Conservation (phyloP, 208 protist genomes). For the Borovskyia barvae region DNA sequence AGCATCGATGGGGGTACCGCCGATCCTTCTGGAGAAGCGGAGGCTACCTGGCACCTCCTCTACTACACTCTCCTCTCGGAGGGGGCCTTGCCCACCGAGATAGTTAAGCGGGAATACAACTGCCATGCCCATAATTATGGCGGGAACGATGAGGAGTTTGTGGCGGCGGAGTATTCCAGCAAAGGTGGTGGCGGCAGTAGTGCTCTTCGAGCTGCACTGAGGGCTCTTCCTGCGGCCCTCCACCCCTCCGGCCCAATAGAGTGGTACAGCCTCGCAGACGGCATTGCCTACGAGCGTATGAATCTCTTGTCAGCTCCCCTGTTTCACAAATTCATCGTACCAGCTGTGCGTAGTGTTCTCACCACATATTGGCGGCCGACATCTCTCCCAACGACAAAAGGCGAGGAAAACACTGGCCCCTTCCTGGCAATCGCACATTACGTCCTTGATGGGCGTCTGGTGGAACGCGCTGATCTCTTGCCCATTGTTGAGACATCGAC, state of each 20-base stretch:
- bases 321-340: constrained; percentile 6
- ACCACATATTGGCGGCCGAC: constrained; percentile 9
- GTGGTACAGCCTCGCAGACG: constrained; percentile 23
- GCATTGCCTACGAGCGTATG: constrained; percentile 20
- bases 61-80: constrained; percentile 19
- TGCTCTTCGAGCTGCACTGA: constrained; percentile 11
- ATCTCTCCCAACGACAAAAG: no score
- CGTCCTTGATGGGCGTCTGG: no score
- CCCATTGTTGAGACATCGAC: no score
- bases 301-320: constrained; percentile 7
- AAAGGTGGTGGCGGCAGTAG: constrained; percentile 17
- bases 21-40: not conserved
- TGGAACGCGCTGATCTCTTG: no score
- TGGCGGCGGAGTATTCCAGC: not conserved
- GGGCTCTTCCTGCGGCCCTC: constrained; percentile 3
- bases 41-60: constrained; percentile 28
- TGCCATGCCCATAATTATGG: not conserved
- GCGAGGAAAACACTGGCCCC: no score
- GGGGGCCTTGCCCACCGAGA: constrained; percentile 14
- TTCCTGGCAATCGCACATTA: no score
- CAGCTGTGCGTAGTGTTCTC: constrained; percentile 13
- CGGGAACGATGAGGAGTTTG: not conserved
- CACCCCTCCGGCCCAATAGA: constrained; percentile 15
- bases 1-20: not conserved
- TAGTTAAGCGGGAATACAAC: not conserved